Base-by-base conservation (phyloP, 225 moss, liverwort and hornwort species). In the Climacium dendroides region DNA sequence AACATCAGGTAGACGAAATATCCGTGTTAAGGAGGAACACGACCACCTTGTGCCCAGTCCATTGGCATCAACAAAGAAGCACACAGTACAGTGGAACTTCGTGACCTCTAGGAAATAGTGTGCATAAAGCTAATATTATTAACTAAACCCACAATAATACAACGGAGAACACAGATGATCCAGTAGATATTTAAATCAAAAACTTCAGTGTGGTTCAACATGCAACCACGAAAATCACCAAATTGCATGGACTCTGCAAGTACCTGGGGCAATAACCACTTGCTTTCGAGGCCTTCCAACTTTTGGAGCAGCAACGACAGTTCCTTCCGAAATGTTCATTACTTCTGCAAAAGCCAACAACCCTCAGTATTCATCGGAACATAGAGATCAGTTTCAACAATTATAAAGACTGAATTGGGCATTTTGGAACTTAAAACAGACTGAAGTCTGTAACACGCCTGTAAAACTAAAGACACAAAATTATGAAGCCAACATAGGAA, bases 321-420 rank as follows among this genome's bases (percentile, higher is more conserved):
- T 96, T 85, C 97, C 96, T 94, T 98, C 98, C 30, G 92, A 93
- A 55, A 95, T 92, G 80, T 95, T 97, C 97, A 96, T 95, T 65
- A 96, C 96, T 93, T 97, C 98, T 98, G 93, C 78, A 89, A 67
- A 87, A 69, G 19, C 39, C 11, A 83, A 59, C 35, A 79, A 82
- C 54, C 41, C 63, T 87, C 67, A 82, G 45, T 55, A 45, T 8
- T 37, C 50, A 48, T 28, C 48, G 20, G 18, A 74, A 64, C 30
- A 83, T 11, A 82, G 64, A 79, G 45, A 85, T 25, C 79, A 67
- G 74, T 83, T 58, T 66, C 13, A 85, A 22, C 74, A 64, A 24
- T 17, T 58, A 50, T 18, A 72, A 29, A 72, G 39, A 76, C 74
- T 61, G 50, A 80, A 75, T 41, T 79, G 70, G 29, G 16, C 19